Percentiles rank a stretch among this genome's conserved stretches.
phyloP scores from a whole-genome alignment of 176 grass and related monocot genomes.

The Triticum urartu region DNA sequence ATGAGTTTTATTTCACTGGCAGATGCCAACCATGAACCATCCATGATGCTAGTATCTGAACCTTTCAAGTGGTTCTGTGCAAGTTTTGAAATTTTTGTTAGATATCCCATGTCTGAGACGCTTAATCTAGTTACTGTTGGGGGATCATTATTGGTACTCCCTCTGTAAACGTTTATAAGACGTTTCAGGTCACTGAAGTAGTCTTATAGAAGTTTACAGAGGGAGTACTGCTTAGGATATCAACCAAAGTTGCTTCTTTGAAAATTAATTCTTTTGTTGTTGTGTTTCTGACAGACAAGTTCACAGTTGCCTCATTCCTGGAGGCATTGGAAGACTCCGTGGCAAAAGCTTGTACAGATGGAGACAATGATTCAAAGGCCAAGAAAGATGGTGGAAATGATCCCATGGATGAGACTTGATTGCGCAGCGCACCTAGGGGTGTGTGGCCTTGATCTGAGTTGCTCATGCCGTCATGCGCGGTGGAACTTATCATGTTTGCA shows the following conservation, averaged over 20 bases:
- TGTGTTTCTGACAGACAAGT: constrained; percentile 62
- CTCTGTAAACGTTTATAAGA: too few relatives aligned
- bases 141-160: not conserved
- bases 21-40: constrained; percentile 5
- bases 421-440: not conserved
- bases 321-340: constrained; percentile 90
- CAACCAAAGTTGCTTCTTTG: constrained; percentile 2
- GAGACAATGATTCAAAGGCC: constrained; percentile 23
- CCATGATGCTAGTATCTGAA: not conserved
- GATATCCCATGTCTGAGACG: not conserved
- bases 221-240: not conserved
- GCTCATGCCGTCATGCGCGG: not conserved
- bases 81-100: not conserved
- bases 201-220: too few relatives aligned
- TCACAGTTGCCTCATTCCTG: constrained; percentile 85
- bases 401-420: constrained; percentile 85
- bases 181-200: too few relatives aligned
- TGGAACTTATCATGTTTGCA: not conserved
- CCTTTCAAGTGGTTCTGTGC: not conserved
- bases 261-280: constrained; percentile 16
- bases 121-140: not conserved
- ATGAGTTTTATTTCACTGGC: not conserved
- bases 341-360: constrained; percentile 38
- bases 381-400: constrained; percentile 45
- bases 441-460: not conserved